phyloP scores from a whole-genome alignment of 306 rosid species.

The Pterocarpus santalinus region DNA sequence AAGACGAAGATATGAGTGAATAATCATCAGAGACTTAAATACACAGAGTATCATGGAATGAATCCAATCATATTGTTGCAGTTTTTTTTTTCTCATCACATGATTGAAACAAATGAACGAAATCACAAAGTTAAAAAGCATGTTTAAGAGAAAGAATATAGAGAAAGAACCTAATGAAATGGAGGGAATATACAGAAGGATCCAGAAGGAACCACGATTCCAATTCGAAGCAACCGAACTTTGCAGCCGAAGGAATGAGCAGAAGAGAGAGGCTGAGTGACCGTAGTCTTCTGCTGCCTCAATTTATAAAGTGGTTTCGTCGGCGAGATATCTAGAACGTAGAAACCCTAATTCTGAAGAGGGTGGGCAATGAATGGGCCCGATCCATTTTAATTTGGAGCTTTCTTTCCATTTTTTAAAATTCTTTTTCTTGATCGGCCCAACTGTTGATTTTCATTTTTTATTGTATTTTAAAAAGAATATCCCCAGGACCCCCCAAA shows the following conservation, averaged over 20 bases:
- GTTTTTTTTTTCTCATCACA: conserved; percentile 71
- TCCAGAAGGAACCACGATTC: neutral
- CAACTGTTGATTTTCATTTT: neutral
- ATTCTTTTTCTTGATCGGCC: neutral
- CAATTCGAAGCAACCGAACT: no score
- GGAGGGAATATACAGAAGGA: neutral
- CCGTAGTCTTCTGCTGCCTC: neutral
- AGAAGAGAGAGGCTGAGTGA: neutral
- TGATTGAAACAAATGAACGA: conserved; percentile 38
- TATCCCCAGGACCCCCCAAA: no score
- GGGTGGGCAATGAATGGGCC: neutral
- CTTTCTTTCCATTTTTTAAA: neutral
- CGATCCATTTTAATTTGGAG: neutral
- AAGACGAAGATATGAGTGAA: neutral
- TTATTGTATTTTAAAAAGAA: no score
- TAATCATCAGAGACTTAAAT: conserved; percentile 94
- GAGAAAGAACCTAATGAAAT: neutral
- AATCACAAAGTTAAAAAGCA: neutral
- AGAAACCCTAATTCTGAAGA: neutral
- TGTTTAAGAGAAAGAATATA: neutral
- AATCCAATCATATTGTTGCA: conserved; percentile 94
- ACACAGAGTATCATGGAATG: conserved; percentile 71
- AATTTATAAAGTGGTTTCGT: neutral
- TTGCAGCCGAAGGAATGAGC: neutral
- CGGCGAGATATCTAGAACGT: neutral